Base-by-base conservation (phyloP, 2,329 filamentous ascomycete species). In the Calonectria crousiana region DNA sequence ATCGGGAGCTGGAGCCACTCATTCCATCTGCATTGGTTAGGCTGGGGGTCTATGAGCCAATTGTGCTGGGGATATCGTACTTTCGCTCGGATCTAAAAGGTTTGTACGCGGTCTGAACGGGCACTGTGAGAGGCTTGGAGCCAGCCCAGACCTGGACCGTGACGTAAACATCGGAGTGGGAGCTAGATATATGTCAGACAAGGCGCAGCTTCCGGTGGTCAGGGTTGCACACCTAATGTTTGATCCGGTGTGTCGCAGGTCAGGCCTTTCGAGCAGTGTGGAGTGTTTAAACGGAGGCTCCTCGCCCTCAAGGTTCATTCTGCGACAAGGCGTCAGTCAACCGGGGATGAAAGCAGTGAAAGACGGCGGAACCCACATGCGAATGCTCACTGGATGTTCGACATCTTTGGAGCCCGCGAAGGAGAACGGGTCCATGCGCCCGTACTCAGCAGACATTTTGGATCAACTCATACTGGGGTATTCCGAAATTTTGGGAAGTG, bases 91-190 rank as follows among this genome's bases (percentile, higher is more conserved):
- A 90, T 82, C 95, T 95, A 83, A 99, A 98, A 10, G 95, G 88
- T 82, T 95, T 98, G 86, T 98, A 98, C 30, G 95, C 91, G 3
- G 97, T 99, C 84, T 98, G 96, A 14, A 97, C 91, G 0, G 95
- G 94, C 1, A 98, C 95, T 0, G 96, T 97, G 78, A 99, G 87
- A 44, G 96, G 95, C 84, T 99, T 99, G 34, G 96, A 98, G 81
- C 97, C 95, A 16, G 96, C 95, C 94, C 96, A 99, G 81, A 98
- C 90, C 84, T 98, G 97, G 11, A 93, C 94, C 0, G 96, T 98
- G 64, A 98, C 93, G 82, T 96, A 98, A 62, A 99, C 92, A 83
- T 99, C 97, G 32, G 95, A 98, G 82, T 93, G 88, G 0, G 93
- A 88, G 84, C 94, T 95, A 76, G 69, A 74, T 70, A 74, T 52